Percentiles rank a stretch among this genome's conserved stretches.
Evolutionary conservation across 345 rosid species (phyloP).

Genomic region (Xanthoceras sorbifolium): DNA sequence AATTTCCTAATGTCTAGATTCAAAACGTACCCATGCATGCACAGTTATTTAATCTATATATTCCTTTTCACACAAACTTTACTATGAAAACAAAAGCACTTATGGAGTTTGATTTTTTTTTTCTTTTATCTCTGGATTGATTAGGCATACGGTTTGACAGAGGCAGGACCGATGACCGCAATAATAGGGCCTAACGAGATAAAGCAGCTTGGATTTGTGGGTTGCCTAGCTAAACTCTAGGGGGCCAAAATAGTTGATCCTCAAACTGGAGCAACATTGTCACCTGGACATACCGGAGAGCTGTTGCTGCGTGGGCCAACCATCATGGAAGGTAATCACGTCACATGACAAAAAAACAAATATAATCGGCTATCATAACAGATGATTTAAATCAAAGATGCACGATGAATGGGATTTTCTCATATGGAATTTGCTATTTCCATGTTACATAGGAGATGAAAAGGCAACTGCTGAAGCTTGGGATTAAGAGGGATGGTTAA

Average conservation of each 20-base stretch:
- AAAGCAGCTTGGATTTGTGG: slow-evolving; percentile 57
- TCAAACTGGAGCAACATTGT: slow-evolving; percentile 59
- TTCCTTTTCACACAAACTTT: too few species aligned
- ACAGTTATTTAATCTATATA: neutral
- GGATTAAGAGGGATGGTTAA: slow-evolving; percentile 81
- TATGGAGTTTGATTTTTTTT: neutral
- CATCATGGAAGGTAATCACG: slow-evolving; percentile 63
- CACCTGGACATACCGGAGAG: slow-evolving; percentile 84
- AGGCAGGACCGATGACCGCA: slow-evolving; percentile 58
- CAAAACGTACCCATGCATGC: slow-evolving; percentile 57
- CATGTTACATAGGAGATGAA: slow-evolving; percentile 81
- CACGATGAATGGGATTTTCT: neutral
- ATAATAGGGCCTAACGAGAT: slow-evolving; percentile 56
- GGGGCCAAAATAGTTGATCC: slow-evolving; percentile 85
- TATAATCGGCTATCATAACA: too few species aligned
- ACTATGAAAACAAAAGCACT: too few species aligned
- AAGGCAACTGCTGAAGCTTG: slow-evolving; percentile 85
- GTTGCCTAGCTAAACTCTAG: slow-evolving; percentile 58
- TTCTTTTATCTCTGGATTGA: too few species aligned
- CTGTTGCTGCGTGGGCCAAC: slow-evolving; percentile 81
- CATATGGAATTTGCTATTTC: slow-evolving; percentile 10
- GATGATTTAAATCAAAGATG: too few species aligned
- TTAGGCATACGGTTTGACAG: slow-evolving; percentile 90
- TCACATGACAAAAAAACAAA: neutral
- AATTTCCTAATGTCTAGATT: slow-evolving; percentile 67